Conservation (phyloP, 352 stramenopile species). For the Pythium guiyangense region DNA sequence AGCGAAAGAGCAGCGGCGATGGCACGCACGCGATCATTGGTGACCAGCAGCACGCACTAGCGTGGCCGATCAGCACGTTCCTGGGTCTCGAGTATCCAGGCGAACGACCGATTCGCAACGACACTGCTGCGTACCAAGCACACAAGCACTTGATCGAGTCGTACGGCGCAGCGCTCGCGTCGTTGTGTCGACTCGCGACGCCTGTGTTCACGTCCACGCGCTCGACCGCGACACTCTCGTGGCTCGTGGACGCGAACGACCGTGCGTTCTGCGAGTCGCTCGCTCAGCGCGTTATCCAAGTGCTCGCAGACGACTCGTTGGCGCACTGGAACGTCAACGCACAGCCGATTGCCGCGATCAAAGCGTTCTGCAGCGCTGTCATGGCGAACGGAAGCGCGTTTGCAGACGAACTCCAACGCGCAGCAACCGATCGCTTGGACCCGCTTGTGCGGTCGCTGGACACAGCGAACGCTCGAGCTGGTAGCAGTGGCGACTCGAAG, state of each 20-base stretch:
- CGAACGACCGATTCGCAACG: neutral
- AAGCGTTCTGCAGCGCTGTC: conserved; percentile 23
- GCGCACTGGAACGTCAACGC: conserved; percentile 13
- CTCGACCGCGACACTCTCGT: neutral
- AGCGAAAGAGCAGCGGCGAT: conserved; percentile 25
- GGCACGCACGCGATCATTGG: neutral
- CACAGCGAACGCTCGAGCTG: neutral
- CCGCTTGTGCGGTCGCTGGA: conserved; percentile 14
- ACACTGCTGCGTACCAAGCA: neutral
- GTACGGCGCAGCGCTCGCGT: conserved; percentile 10
- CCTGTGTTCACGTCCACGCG: neutral
- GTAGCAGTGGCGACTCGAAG: neutral
- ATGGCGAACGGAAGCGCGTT: conserved; percentile 13
- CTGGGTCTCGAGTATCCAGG: conserved; percentile 21
- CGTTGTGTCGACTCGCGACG: conserved; percentile 10
- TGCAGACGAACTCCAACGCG: conserved; percentile 17
- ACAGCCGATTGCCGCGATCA: conserved; percentile 17
- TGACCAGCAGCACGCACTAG: conserved; percentile 18
- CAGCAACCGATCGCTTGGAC: conserved; percentile 16
- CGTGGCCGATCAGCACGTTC: conserved; percentile 34
- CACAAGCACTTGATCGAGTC: conserved; percentile 11
- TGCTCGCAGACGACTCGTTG: conserved; percentile 3
- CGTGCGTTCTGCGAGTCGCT: conserved; percentile 3
- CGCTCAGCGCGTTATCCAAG: conserved; percentile 1
- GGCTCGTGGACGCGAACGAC: conserved; percentile 6